Base-by-base conservation (phyloP, 164 flowering plant species). In the Piper longum region DNA sequence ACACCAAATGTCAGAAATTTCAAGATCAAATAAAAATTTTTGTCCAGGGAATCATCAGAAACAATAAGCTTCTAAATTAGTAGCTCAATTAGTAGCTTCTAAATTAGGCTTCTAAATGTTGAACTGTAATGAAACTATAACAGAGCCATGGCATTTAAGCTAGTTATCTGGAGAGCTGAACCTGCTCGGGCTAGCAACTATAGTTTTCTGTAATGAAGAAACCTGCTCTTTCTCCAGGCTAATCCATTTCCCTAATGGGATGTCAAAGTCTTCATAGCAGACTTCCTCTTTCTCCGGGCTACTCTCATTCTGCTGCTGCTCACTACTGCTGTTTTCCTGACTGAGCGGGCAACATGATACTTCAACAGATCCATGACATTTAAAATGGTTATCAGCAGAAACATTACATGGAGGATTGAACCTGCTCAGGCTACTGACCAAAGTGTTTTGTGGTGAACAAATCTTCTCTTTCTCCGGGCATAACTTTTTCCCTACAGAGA, bases 181-280 rank as follows among this genome's bases (percentile, higher is more conserved):
- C 52, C 51, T 62, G 51, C 9, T 56, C 2, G 76, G 76, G 62
- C 77, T 76, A 59, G 70, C 51, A 19, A 69, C 70, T 7, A 59
- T 56, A 18, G 65, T 66, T 42, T 76, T 70, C 56, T 36, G 71
- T 14, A 59, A 48, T 62, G 56, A 62, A 16, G 16, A 18, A 54
- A 64, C 69, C 76, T 7, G 6, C 48, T 43, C 14, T 48, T 14
- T 5, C 14, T 48, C 14, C 12, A 13, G 52, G 52, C 52, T 48
- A 48, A 8, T 48, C 43, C 40, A 44, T 62, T 62, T 69, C 48
- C 71, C 81, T 60, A 26, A 16, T 16, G 63, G 55, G 4, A 9
- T 8, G 14, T 9, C 52, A 5, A 9, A 48, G 11, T 48, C 52
- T 48, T 13, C 11, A 14, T 9, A 48, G 9, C 52, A 48, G 52